These are phyloP conservation scores for Cercospora sp. DNA, from an alignment of 2,329 filamentous ascomycete genomes.

Conservation along the genomic window DNA sequence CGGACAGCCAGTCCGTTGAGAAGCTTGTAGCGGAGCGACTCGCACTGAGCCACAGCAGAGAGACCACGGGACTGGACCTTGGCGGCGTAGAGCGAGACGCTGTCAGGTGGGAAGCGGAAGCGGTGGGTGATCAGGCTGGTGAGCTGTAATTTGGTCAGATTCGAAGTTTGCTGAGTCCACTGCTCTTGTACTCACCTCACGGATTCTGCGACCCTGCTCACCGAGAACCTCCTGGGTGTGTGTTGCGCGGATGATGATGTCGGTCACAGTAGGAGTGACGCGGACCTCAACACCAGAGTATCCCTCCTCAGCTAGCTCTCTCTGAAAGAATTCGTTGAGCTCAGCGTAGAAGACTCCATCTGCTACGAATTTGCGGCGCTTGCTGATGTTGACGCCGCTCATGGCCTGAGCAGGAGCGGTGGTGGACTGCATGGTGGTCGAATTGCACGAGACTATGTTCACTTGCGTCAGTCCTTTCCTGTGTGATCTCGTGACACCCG, in stretches of 20 bases:
- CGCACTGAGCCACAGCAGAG: slow-evolving; percentile 99
- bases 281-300: slow-evolving; percentile 99
- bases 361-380: slow-evolving; percentile 72
- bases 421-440: slow-evolving; percentile 27
- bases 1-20: slow-evolving; percentile 99
- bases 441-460: slow-evolving; percentile 19
- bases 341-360: slow-evolving; percentile 99
- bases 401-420: slow-evolving; percentile 31
- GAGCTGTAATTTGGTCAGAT: slow-evolving; percentile 55
- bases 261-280: slow-evolving; percentile 98
- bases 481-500: neutral
- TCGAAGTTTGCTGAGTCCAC: neutral
- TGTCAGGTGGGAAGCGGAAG: slow-evolving; percentile 99
- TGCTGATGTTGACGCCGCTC: slow-evolving; percentile 62
- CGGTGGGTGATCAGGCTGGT: slow-evolving; percentile 99
- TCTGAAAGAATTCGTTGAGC: slow-evolving; percentile 99
- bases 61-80: slow-evolving; percentile 99
- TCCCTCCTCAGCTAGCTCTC: slow-evolving; percentile 98
- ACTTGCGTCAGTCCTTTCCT: neutral
- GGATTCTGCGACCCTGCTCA: slow-evolving; percentile 99
- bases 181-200: slow-evolving; percentile 56
- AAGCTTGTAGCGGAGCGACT: slow-evolving; percentile 99
- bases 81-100: slow-evolving; percentile 98
- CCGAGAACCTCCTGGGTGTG: slow-evolving; percentile 99
- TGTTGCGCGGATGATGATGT: slow-evolving; percentile 99